Evolutionary conservation across 208 protist genomes (phyloP), one percentile per base, ranked within the genome.

Genomic region (Wallacemonas sp.): DNA sequence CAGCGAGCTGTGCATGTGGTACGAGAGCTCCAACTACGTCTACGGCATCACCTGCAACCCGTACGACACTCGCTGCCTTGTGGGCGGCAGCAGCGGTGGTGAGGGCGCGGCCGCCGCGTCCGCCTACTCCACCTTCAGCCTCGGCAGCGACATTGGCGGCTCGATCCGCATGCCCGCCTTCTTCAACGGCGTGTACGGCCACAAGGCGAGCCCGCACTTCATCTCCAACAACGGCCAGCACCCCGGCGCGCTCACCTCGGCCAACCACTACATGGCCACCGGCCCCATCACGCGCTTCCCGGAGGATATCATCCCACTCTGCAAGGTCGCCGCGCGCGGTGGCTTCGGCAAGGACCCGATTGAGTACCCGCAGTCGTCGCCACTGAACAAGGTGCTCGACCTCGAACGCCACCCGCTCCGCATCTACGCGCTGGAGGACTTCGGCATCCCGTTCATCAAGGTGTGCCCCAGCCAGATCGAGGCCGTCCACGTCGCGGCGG

Each of bases 11-110:
- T 92, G 87, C 75, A 94, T 95, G 86, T 93, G 88, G 85, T 91
- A 87, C 43, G 88, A 96, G 72, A 95, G 85, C 68, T 88, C 74
- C 64, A 96, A 96, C 74, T 82, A 93, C 72, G 72, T 91, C 43
- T 95, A 95, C 78, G 92, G 92, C 65, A 92, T 92, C 71, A 87
- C 80, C 47, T 90, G 83, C 74, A 96, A 96, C 78, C 88, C 92
- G 14, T 96, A 90, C 77, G 88, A 96, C 61, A 87, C 88, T 6
- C 78, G 88, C 24, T 82, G 85, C 67, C 57, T 93, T 21, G 87
- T 93, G 6, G 92, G 92, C 24, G 92, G 92, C 44, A 95, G 89
- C 82, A 93, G 85, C 66, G 92, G 92, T 29, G 92, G 92, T 32
- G 86, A 91, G 61, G 87, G 89, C 1, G 80, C 85, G 12, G 90